phyloP scores from a whole-genome alignment of 1,284 basidiomycete genomes.

The Trichosporon faecale region DNA sequence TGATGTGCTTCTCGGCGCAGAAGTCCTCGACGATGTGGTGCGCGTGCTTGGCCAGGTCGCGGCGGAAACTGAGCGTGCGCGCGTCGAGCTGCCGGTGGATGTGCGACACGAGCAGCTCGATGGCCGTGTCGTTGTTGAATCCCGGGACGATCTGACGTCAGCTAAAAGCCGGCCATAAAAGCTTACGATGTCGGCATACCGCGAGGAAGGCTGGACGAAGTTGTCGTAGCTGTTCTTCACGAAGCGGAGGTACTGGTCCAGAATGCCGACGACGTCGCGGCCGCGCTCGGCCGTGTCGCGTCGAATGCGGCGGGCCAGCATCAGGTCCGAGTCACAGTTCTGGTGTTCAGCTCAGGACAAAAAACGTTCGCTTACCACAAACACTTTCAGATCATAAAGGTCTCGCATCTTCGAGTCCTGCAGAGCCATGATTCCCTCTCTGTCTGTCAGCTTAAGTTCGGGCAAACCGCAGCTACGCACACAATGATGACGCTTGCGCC shows the following conservation, averaged over 20 bases:
- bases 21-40: conserved; percentile 23
- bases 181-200: conserved; percentile 80
- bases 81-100: conserved; percentile 78
- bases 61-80: conserved; percentile 69
- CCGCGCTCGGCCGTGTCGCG: conserved; percentile 86
- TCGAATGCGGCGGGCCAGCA: conserved; percentile 88
- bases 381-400: conserved; percentile 87
- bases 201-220: conserved; percentile 84
- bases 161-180: background rate
- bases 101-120: conserved; percentile 89
- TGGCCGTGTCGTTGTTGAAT: conserved; percentile 72
- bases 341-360: conserved; percentile 22
- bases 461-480: conserved; percentile 37
- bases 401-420: conserved; percentile 73
- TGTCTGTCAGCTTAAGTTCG: conserved; percentile 22
- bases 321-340: conserved; percentile 86
- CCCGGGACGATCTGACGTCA: conserved; percentile 78
- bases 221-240: conserved; percentile 93
- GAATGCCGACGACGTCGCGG: conserved; percentile 75
- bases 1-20: conserved; percentile 38
- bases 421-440: conserved; percentile 87
- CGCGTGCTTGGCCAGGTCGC: conserved; percentile 56
- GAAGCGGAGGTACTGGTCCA: conserved; percentile 80
- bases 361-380: conserved; percentile 32
- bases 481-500: conserved; percentile 93